Percentiles rank a stretch among this genome's conserved stretches.
Conservation (phyloP, 805 yeast species). For the Pichia heedii region DNA sequence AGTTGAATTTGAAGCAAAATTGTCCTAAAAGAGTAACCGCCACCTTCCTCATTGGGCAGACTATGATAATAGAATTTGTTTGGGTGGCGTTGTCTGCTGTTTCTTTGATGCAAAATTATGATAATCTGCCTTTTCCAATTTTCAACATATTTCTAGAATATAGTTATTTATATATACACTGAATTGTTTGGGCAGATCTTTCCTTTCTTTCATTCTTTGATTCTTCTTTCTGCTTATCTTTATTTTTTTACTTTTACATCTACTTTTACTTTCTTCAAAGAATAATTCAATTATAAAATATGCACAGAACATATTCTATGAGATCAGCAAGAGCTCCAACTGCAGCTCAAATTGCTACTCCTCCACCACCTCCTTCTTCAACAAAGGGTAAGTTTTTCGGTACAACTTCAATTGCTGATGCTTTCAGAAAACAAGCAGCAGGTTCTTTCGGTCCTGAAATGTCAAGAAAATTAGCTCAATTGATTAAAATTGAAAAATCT, state of each 20-base stretch:
- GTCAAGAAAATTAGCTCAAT: constrained; percentile 81
- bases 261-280: not conserved
- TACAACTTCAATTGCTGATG: constrained; percentile 55
- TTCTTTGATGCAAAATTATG: too few relatives aligned
- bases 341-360: constrained; percentile 94
- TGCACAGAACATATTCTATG: constrained; percentile 98
- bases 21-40: too few relatives aligned
- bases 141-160: too few relatives aligned
- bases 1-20: too few relatives aligned
- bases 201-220: too few relatives aligned
- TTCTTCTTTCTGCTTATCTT: not conserved
- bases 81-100: too few relatives aligned
- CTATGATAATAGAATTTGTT: too few relatives aligned
- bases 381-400: constrained; percentile 70
- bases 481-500: constrained; percentile 94
- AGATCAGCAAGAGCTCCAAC: constrained; percentile 96
- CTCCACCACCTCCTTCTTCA: constrained; percentile 88
- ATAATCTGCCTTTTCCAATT: too few relatives aligned
- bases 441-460: constrained; percentile 93
- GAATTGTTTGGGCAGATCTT: too few relatives aligned
- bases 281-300: constrained; percentile 22
- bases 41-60: too few relatives aligned
- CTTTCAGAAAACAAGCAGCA: constrained; percentile 75
- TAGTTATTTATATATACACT: too few relatives aligned
- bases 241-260: not conserved